These are phyloP conservation scores for Phlebiopsis flavidoalba DNA, from an alignment of 768 basidiomycete species.

Conservation along the genomic window DNA sequence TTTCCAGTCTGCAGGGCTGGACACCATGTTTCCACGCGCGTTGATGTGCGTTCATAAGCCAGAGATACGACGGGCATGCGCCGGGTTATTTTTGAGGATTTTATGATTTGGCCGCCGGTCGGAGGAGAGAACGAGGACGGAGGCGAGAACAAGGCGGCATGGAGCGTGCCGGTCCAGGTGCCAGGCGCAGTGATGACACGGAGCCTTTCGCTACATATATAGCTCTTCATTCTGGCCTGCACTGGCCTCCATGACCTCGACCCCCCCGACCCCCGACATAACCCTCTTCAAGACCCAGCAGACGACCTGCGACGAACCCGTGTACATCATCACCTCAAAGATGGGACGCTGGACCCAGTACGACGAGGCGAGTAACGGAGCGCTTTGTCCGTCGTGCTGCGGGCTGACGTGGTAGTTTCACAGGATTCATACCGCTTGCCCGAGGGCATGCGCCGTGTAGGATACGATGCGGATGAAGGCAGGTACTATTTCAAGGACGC, in stretches of 20 bases:
- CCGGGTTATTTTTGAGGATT: not conserved
- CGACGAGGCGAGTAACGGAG: constrained; percentile 25
- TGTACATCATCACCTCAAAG: not conserved
- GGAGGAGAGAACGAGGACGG: not conserved
- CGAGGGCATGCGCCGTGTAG: constrained; percentile 55
- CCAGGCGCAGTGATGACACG: not conserved
- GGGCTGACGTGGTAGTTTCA: constrained; percentile 6
- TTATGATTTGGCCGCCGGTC: not conserved
- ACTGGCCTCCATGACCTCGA: not conserved
- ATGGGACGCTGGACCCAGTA: constrained; percentile 36
- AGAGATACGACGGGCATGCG: not conserved
- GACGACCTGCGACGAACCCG: not conserved
- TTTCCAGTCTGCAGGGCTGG: not conserved
- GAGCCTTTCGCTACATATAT: not conserved
- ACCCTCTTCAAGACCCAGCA: not conserved
- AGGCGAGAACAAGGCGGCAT: not conserved
- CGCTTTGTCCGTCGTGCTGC: constrained; percentile 1
- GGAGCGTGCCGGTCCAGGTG: too few relatives aligned
- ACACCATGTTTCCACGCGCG: not conserved
- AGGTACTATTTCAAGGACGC: constrained; percentile 59
- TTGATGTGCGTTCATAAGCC: not conserved
- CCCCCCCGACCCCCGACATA: not conserved
- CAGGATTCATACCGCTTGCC: constrained; percentile 52
- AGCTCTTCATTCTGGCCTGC: not conserved
- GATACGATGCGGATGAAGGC: constrained; percentile 70